These are phyloP conservation scores for Sporothrix variecibatus DNA, from an alignment of 2,329 filamentous ascomycete genomes.

Conservation along the genomic window DNA sequence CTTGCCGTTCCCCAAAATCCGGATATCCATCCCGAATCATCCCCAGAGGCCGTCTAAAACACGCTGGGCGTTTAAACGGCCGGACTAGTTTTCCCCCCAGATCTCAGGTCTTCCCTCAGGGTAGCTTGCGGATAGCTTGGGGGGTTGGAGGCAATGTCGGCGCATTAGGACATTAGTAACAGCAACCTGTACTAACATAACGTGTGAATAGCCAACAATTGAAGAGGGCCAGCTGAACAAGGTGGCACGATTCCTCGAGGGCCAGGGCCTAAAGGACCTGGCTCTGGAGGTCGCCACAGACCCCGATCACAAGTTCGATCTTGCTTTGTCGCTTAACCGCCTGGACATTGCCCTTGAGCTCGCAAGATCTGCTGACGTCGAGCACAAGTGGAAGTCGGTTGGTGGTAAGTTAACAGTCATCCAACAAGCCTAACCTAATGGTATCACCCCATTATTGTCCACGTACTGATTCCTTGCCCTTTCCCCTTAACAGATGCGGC, in stretches of 20 bases:
- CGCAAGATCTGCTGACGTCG: constrained; percentile 78
- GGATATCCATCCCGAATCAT: neutral
- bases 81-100: neutral
- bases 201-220: constrained; percentile 59
- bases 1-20: neutral
- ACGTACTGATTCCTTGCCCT: no score
- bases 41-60: neutral
- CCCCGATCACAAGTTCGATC: constrained; percentile 92
- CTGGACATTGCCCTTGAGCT: constrained; percentile 84
- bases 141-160: neutral
- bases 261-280: constrained; percentile 83
- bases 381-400: constrained; percentile 98
- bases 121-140: neutral
- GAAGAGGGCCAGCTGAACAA: constrained; percentile 96
- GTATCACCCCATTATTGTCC: neutral
- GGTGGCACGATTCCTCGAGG: constrained; percentile 92
- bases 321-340: constrained; percentile 79
- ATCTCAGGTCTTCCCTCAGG: neutral
- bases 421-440: neutral
- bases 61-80: neutral
- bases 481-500: constrained; percentile 65
- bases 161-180: neutral
- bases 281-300: constrained; percentile 94
- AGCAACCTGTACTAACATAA: neutral
- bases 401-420: constrained; percentile 46